These are phyloP conservation scores for Coemansia sp. DNA, from an alignment of 192 early-diverging fungal genomes.

Conservation along the genomic window DNA sequence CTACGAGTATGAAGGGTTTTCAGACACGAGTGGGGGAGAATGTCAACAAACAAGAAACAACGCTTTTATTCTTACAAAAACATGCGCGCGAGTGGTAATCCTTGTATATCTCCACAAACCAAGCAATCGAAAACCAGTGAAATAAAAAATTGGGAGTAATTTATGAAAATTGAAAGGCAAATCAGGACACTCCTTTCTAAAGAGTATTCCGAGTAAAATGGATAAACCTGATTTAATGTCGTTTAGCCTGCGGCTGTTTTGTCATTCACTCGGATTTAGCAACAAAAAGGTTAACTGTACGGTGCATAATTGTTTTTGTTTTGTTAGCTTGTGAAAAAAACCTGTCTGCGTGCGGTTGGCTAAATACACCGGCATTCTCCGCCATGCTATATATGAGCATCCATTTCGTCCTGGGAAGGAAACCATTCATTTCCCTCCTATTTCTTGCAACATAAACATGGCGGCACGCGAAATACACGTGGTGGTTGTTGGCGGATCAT, in stretches of 20 bases:
- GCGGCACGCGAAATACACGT: constrained; percentile 46
- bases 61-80: too few relatives aligned
- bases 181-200: too few relatives aligned
- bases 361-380: background rate
- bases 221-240: background rate
- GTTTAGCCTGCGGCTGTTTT: background rate
- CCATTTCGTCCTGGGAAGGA: background rate
- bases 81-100: too few relatives aligned
- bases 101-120: too few relatives aligned
- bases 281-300: background rate
- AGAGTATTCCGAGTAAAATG: too few relatives aligned
- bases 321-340: background rate
- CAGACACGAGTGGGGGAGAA: too few relatives aligned
- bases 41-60: too few relatives aligned
- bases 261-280: background rate
- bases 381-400: background rate
- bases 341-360: background rate
- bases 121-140: too few relatives aligned
- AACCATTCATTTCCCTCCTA: background rate
- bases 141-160: too few relatives aligned
- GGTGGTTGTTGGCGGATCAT: constrained; percentile 57
- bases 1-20: too few relatives aligned
- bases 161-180: too few relatives aligned
- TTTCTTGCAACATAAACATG: constrained; percentile 11
- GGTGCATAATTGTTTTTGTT: background rate